Evolutionary conservation across 352 stramenopile genomes (phyloP).

Genomic region (Pythium apleroticum): DNA sequence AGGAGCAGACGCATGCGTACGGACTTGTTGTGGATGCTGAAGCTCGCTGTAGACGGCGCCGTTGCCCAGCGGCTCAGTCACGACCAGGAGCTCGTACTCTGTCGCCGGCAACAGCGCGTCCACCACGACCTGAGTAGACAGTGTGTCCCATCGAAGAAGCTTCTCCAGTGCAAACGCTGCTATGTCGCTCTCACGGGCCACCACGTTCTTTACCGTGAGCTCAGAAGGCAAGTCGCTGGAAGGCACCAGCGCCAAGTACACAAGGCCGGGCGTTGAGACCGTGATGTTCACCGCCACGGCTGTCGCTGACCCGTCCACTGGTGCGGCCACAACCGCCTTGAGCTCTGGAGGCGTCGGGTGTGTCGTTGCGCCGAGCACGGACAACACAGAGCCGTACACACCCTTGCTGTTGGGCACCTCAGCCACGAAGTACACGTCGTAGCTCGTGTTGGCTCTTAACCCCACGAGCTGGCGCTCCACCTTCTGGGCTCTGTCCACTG

Average conservation of each 20-base stretch:
- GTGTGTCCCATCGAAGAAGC: constrained; percentile 28
- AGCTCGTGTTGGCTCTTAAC: constrained; percentile 60
- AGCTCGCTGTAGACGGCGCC: constrained; percentile 54
- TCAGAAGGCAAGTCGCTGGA: constrained; percentile 7
- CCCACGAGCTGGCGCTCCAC: constrained; percentile 44
- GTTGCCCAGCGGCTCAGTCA: constrained; percentile 54
- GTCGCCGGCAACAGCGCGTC: constrained; percentile 42
- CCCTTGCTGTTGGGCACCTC: constrained; percentile 79
- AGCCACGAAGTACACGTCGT: constrained; percentile 82
- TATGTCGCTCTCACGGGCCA: constrained; percentile 1
- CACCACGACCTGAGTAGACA: constrained; percentile 32
- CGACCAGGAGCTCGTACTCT: constrained; percentile 55
- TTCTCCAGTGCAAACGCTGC: constrained; percentile 27
- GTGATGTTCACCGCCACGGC: constrained; percentile 34
- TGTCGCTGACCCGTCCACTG: constrained; percentile 42
- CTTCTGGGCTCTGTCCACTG: constrained; percentile 48
- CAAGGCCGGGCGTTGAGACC: constrained; percentile 38
- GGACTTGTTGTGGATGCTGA: constrained; percentile 26
- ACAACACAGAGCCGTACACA: constrained; percentile 71
- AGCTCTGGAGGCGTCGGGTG: constrained; percentile 50
- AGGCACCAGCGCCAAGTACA: constrained; percentile 54
- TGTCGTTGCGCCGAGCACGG: constrained; percentile 55
- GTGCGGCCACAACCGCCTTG: constrained; percentile 9
- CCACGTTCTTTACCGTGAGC: constrained; percentile 15
- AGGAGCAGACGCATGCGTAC: constrained; percentile 56